Conservation (phyloP, 306 rosid genomes). For the Psophocarpus tetragonolobus region DNA sequence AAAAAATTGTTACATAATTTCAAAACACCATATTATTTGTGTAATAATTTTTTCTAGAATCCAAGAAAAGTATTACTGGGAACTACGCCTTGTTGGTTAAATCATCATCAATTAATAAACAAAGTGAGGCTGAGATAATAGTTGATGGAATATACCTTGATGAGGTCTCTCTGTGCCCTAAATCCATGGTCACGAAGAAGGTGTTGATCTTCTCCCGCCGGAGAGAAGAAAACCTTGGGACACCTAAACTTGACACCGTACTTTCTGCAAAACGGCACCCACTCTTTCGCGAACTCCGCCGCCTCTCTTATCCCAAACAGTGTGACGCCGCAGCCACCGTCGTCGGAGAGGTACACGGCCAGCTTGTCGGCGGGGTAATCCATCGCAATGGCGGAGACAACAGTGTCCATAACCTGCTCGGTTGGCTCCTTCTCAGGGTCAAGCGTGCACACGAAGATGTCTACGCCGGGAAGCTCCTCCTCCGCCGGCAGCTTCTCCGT, state of each 20-base stretch:
- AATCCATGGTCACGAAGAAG: slow-evolving; percentile 21
- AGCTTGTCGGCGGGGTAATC: slow-evolving; percentile 49
- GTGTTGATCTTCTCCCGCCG: neutral
- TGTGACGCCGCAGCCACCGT: slow-evolving; percentile 38
- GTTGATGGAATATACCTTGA: too few relatives aligned
- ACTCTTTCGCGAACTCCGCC: slow-evolving; percentile 33
- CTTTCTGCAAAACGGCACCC: slow-evolving; percentile 53
- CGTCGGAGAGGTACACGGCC: slow-evolving; percentile 52
- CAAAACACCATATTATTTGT: too few relatives aligned
- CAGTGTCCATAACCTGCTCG: slow-evolving; percentile 42
- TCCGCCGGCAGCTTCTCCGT: slow-evolving; percentile 26
- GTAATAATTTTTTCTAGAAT: too few relatives aligned
- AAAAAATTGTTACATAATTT: too few relatives aligned
- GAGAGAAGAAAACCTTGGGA: slow-evolving; percentile 47
- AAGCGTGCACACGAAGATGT: slow-evolving; percentile 50
- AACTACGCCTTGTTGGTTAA: too few relatives aligned
- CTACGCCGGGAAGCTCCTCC: slow-evolving; percentile 39
- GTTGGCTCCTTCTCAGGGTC: slow-evolving; percentile 52
- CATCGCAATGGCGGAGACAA: slow-evolving; percentile 45
- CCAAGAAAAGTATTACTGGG: too few relatives aligned
- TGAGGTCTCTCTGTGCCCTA: neutral
- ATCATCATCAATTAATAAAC: too few relatives aligned
- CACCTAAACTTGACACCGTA: slow-evolving; percentile 42
- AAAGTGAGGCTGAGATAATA: too few relatives aligned
- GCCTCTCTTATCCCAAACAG: slow-evolving; percentile 38